Evolutionary conservation across 371 early-diverging fungal genomes (phyloP).

Genomic region (Globomyces sp.): DNA sequence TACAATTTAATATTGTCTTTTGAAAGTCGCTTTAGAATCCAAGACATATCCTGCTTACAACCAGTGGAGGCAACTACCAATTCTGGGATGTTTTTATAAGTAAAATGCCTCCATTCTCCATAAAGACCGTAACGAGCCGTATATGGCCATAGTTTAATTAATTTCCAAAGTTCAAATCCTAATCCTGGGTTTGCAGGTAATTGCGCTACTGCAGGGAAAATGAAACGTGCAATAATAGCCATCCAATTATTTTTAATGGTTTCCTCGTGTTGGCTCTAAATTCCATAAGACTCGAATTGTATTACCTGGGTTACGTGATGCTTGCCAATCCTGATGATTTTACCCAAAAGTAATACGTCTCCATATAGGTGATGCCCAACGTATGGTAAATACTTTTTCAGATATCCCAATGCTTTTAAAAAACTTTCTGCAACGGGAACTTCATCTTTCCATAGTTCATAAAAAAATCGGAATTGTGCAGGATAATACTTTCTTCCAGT

Average conservation of each 20-base stretch:
- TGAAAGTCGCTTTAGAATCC: constrained; percentile 74
- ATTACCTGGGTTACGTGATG: constrained; percentile 21
- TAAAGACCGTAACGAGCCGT: constrained; percentile 71
- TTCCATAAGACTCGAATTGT: too few relatives aligned
- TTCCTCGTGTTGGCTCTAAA: too few relatives aligned
- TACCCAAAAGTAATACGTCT: constrained; percentile 41
- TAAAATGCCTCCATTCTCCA: constrained; percentile 74
- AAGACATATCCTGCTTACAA: constrained; percentile 51
- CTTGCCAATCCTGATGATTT: constrained; percentile 49
- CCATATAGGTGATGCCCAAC: constrained; percentile 41
- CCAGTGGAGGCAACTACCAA: constrained; percentile 31
- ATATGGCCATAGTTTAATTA: constrained; percentile 63
- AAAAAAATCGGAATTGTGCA: too few relatives aligned
- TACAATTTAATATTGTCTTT: constrained; percentile 77
- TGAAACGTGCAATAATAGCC: constrained; percentile 61
- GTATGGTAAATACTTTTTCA: constrained; percentile 23
- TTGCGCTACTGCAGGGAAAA: constrained; percentile 75
- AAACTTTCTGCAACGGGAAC: too few relatives aligned
- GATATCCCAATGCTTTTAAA: too few relatives aligned
- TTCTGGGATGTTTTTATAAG: constrained; percentile 49
- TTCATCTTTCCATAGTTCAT: too few relatives aligned
- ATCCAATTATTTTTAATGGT: constrained; percentile 41
- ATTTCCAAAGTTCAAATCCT: constrained; percentile 73
- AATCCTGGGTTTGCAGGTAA: constrained; percentile 62
- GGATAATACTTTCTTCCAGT: too few relatives aligned